phyloP scores from a whole-genome alignment of 2,329 filamentous ascomycete species.

The Cladosporium sp. region DNA sequence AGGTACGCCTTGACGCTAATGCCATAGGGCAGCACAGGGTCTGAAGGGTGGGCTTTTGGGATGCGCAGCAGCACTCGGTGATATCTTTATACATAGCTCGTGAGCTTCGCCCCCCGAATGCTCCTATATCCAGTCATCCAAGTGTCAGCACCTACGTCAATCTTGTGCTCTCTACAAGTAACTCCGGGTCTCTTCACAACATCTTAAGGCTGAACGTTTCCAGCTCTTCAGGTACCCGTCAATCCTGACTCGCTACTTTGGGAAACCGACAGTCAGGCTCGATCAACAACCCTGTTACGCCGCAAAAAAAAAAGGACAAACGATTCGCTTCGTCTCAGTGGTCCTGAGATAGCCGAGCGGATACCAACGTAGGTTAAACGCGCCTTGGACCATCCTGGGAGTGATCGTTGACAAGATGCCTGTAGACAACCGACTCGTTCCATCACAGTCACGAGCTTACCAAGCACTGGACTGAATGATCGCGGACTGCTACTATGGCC shows the following conservation, averaged over 20 bases:
- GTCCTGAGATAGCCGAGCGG: not conserved
- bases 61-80: constrained; percentile 7
- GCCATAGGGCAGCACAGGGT: constrained; percentile 18
- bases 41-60: constrained; percentile 10
- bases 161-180: not conserved
- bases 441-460: not conserved
- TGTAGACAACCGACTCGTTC: not conserved
- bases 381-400: not conserved
- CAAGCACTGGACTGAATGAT: constrained; percentile 6
- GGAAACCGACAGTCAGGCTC: constrained; percentile 1
- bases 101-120: constrained; percentile 14
- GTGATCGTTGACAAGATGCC: not conserved
- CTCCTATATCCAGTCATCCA: constrained; percentile 7
- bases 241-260: constrained; percentile 12
- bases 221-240: constrained; percentile 18
- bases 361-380: not conserved
- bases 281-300: constrained; percentile 4
- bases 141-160: constrained; percentile 6
- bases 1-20: constrained; percentile 19
- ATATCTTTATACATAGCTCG: constrained; percentile 17
- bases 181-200: not conserved
- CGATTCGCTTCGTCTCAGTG: not conserved
- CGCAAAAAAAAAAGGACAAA: not conserved
- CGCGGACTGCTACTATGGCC: constrained; percentile 27
- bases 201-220: constrained; percentile 14